Evolutionary conservation across 164 flowering plant species (phyloP), one percentile per base, ranked within the genome.

Genomic region (Kalanchoe fedtschenkoi): DNA sequence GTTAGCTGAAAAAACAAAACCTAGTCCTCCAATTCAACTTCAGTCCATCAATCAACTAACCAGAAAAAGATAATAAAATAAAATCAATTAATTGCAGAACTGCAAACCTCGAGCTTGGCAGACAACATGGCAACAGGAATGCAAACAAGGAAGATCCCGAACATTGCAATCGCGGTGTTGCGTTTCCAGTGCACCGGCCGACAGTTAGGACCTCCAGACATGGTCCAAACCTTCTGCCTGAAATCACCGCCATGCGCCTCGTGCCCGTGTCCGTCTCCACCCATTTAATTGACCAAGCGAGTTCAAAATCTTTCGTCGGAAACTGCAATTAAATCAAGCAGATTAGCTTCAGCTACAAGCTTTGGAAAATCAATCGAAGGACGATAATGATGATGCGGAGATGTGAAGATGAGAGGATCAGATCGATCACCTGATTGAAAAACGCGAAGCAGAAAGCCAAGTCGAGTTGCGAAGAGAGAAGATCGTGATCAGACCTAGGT

Each of bases 51-150:
- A 43, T 9, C 11, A 63, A 6, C 37, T 26, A 17, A 43, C 15
- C 42, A 51, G 35, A n/a, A 55, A 5, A 7, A 9, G 33, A 15
- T 26, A 38, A 33, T 10, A 35, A 3, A 39, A 57, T 54, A 51
- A 17, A n/a, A n/a, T 10, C 33, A 28, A 56, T 9, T 13, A 55
- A 28, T 13, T 62, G 57, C 34, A 30, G 43, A 42, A 42, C 42
- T 16, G 6, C 14, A 19, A 28, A 91, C 98, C 98, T 91, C 98
- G 37, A 91, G 98, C 75, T 91, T 77, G 15, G 95, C 96, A 1
- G 98, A 91, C 63, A 76, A 79, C 85, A 83, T 85, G 75, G 95
- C 95, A 66, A 91, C 79, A 51, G 97, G 97, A 60, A 91, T 87
- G 71, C 97, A 89, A 66, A 84, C 58, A 55, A 91, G 88, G 68